A percentile compares a stretch with the other conserved stretches of the same genome.
Conservation (phyloP, 208 protist genomes). For the Leptomonas seymouri region DNA sequence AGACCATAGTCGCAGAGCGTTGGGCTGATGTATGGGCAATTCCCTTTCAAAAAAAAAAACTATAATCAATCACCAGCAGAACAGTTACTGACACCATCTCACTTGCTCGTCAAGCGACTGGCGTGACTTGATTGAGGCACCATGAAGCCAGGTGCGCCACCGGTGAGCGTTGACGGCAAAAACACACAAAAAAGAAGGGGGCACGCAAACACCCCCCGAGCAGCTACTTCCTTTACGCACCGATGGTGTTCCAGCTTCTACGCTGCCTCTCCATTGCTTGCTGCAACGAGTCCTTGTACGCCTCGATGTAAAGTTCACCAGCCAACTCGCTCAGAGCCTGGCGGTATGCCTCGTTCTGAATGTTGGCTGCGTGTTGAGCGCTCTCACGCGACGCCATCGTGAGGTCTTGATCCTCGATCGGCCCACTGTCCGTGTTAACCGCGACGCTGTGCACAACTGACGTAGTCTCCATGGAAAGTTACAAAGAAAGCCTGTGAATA, state of each 20-base stretch:
- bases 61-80: too few relatives aligned
- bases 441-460: background rate
- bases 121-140: too few relatives aligned
- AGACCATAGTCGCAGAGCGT: too few relatives aligned
- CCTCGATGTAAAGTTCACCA: conserved; percentile 65
- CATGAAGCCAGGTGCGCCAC: background rate
- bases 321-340: conserved; percentile 73
- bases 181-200: background rate
- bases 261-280: conserved; percentile 9
- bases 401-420: conserved; percentile 55
- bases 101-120: too few relatives aligned
- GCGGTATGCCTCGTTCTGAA: conserved; percentile 72
- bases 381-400: conserved; percentile 65
- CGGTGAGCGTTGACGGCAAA: background rate
- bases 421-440: background rate
- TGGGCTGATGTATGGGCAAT: too few relatives aligned
- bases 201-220: too few relatives aligned
- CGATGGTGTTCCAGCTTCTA: conserved; percentile 7
- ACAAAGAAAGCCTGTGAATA: conserved; percentile 1
- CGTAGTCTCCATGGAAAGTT: conserved; percentile 1
- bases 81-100: too few relatives aligned
- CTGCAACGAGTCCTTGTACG: conserved; percentile 50
- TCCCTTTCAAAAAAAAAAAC: background rate
- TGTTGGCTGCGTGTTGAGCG: conserved; percentile 32
- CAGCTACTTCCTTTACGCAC: background rate